Conservation (phyloP, 2,329 filamentous ascomycete genomes). For the Lachnum nothofagi region DNA sequence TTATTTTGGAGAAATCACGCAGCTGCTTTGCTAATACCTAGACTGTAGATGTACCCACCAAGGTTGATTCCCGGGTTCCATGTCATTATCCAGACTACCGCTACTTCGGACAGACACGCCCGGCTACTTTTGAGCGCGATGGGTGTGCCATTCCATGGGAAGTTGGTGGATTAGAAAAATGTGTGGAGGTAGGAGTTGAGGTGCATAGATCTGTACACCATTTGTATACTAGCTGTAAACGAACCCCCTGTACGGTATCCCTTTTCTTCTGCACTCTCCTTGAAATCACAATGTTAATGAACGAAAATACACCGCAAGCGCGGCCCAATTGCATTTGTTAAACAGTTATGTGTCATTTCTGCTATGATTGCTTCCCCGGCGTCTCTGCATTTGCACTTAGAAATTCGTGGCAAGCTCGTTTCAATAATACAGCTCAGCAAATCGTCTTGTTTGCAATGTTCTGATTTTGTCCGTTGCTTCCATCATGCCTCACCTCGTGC, state of each 20-base stretch:
- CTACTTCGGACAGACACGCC: constrained; percentile 28
- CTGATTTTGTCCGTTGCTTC: too few relatives aligned
- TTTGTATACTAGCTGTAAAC: constrained; percentile 22
- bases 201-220: constrained; percentile 16
- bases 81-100: constrained; percentile 32
- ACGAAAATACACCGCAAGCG: too few relatives aligned
- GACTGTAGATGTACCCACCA: constrained; percentile 51
- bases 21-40: constrained; percentile 10
- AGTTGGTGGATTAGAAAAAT: constrained; percentile 25
- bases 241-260: constrained; percentile 6
- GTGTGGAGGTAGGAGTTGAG: constrained; percentile 1
- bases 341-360: too few relatives aligned
- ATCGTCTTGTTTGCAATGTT: too few relatives aligned
- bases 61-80: constrained; percentile 38
- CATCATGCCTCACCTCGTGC: too few relatives aligned
- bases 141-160: constrained; percentile 29
- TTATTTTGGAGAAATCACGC: constrained; percentile 22
- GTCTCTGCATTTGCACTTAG: too few relatives aligned
- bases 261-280: too few relatives aligned
- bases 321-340: too few relatives aligned
- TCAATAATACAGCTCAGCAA: too few relatives aligned
- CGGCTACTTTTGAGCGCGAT: constrained; percentile 28
- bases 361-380: too few relatives aligned
- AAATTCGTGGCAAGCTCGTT: too few relatives aligned
- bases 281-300: too few relatives aligned